Conservation (phyloP, 2,329 filamentous ascomycete species). For the Helicocarpus griseus region DNA sequence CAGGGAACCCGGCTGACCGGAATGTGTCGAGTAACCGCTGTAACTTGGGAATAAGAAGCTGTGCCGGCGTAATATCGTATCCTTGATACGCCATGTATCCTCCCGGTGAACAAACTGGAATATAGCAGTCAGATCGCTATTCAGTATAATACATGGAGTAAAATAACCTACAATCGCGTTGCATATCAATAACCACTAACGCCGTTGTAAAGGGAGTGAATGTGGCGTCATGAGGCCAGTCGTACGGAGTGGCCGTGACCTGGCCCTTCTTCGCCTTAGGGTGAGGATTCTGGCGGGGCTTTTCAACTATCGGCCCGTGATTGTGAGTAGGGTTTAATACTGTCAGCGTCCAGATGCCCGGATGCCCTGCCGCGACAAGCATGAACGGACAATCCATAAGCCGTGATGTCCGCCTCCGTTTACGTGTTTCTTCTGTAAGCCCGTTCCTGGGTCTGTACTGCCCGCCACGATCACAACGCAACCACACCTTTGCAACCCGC, state of each 20-base stretch:
- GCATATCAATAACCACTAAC: conserved; percentile 40
- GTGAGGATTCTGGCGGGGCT: conserved; percentile 31
- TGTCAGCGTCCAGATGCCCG: conserved; percentile 35
- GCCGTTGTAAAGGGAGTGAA: conserved; percentile 37
- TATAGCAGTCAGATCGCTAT: neutral
- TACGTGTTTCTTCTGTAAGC: conserved; percentile 36
- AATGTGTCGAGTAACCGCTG: conserved; percentile 31
- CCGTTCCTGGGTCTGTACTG: conserved; percentile 37
- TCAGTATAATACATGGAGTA: neutral
- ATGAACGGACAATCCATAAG: conserved; percentile 38
- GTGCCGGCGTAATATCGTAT: conserved; percentile 32
- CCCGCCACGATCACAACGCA: conserved; percentile 36
- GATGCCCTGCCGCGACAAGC: conserved; percentile 34
- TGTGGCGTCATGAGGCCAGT: conserved; percentile 38
- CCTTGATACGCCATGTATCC: conserved; percentile 39
- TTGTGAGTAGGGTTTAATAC: conserved; percentile 35
- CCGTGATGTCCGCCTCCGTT: conserved; percentile 34
- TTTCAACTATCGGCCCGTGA: conserved; percentile 33
- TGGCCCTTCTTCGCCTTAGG: conserved; percentile 37
- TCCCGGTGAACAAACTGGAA: conserved; percentile 32
- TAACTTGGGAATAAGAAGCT: conserved; percentile 32
- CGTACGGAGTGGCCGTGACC: conserved; percentile 32
- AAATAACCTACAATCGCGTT: conserved; percentile 34
- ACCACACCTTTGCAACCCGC: conserved; percentile 35
- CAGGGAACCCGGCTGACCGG: conserved; percentile 30